These are phyloP conservation scores for Aurinia saxatilis DNA, from an alignment of 345 rosid species.

Conservation along the genomic window DNA sequence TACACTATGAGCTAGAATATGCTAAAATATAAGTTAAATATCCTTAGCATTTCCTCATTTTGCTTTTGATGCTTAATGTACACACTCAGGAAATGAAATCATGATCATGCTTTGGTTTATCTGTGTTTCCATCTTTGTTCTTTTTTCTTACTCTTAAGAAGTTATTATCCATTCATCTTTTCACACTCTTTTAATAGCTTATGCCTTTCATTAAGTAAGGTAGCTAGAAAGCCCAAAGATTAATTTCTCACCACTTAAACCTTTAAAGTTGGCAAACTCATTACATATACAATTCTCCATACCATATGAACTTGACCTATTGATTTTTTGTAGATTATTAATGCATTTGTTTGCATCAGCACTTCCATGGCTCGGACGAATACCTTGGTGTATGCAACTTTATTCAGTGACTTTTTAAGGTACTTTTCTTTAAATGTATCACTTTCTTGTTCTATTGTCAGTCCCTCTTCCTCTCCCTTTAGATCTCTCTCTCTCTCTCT, in stretches of 20 bases:
- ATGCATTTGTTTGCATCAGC: too few species aligned
- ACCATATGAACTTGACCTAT: background rate
- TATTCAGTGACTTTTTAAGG: constrained; percentile 79
- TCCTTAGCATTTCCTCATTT: background rate
- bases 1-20: background rate
- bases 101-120: too few species aligned
- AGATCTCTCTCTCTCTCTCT: too few species aligned
- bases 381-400: too few species aligned
- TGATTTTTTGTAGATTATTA: background rate
- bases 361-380: constrained; percentile 76
- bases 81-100: background rate
- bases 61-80: background rate
- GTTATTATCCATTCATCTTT: background rate
- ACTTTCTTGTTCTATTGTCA: constrained; percentile 2
- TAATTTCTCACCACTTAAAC: too few species aligned
- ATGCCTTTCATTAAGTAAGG: background rate
- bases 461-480: background rate
- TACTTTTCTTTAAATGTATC: constrained; percentile 18
- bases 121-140: background rate
- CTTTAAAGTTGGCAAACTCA: too few species aligned
- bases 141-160: background rate
- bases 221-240: background rate
- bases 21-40: background rate
- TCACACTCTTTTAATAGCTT: background rate
- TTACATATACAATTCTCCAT: background rate